Conservation (phyloP, 75 land plant genomes). For the Larix kaempferi region DNA sequence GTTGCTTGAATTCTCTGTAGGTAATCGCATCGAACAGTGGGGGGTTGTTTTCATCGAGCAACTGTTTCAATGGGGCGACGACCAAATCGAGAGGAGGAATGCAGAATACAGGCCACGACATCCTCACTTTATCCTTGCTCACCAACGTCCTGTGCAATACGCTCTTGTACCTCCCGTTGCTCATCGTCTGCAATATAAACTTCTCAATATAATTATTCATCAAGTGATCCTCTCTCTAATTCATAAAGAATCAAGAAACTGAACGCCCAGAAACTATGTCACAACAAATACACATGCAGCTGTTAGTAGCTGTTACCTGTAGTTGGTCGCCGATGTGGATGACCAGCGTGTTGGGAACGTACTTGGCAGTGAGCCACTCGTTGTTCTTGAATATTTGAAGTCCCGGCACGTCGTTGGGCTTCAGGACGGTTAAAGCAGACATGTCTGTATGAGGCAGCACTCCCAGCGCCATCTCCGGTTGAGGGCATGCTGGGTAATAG, state of each 20-base stretch:
- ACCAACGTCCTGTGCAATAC: not conserved
- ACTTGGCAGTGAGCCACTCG: conserved; percentile 39
- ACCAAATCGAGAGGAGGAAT: not conserved
- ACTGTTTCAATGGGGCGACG: conserved; percentile 27
- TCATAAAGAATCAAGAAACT: too few relatives aligned
- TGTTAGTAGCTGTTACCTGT: too few relatives aligned
- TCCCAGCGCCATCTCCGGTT: conserved; percentile 52
- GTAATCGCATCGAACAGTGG: conserved; percentile 12
- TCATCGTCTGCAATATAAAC: not conserved
- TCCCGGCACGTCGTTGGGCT: conserved; percentile 54
- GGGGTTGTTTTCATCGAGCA: conserved; percentile 19
- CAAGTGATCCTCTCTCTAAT: too few relatives aligned
- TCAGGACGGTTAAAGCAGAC: conserved; percentile 40
- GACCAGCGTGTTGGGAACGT: conserved; percentile 50
- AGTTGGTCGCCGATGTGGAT: conserved; percentile 69
- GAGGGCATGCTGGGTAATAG: conserved; percentile 72
- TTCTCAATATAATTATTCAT: too few relatives aligned
- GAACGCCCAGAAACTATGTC: too few relatives aligned
- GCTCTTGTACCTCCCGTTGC: not conserved
- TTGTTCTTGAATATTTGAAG: conserved; percentile 45
- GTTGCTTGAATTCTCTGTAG: conserved; percentile 12
- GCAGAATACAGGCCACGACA: not conserved
- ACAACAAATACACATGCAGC: too few relatives aligned
- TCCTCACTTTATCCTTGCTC: not conserved
- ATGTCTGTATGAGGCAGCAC: conserved; percentile 62